Base-by-base conservation (phyloP, 228 moss, liverwort and hornwort genomes). In the Sphagnum magellanicum region DNA sequence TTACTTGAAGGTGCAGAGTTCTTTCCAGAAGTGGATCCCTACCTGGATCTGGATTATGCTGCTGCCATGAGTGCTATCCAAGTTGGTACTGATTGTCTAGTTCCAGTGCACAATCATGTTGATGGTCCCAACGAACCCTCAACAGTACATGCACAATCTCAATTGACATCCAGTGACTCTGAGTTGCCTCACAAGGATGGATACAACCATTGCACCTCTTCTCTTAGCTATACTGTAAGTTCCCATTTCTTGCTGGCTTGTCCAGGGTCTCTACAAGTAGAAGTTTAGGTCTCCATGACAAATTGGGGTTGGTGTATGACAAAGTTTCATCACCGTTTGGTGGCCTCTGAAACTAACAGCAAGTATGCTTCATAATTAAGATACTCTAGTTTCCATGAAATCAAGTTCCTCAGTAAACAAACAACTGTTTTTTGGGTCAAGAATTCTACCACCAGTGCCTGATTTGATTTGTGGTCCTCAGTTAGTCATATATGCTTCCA, bases 1-100 rank as follows among this genome's bases (percentile, higher is more conserved):
- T 52, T 79, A 49, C 32, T 79, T 4, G 67, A 50, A 6, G 84
- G 74, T 16, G 66, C 80, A 7, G 81, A 81, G 16, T 65, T 81
- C 57, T 85, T 81, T 61, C 64, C 81, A 4, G 85, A 79, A 47
- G 67, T 85, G 50, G 79, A 85, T 50, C 85, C 85, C 0, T 85
- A 85, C 67, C 71, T 85, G 9, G 81, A 85, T 59, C 75, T 85
- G 3, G 85, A 85, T 51, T 85, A 85, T 59, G 85, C 81, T 14
- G 66, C 85, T 5, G 74, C 74, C 1, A 72, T 81, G 6, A 81
- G 76, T 1, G 77, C 77, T 55, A 8, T 12, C 12, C 52, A 63
- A 12, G 62, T 68, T 6, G 70, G 60, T 0, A 70, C 73, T 16
- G 85, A 85, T 64, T 79, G 85, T 72, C 63, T 85, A 53, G 85